Conservation (phyloP, 1,284 basidiomycete genomes). For the Mycosarcoma mackinlayi region DNA sequence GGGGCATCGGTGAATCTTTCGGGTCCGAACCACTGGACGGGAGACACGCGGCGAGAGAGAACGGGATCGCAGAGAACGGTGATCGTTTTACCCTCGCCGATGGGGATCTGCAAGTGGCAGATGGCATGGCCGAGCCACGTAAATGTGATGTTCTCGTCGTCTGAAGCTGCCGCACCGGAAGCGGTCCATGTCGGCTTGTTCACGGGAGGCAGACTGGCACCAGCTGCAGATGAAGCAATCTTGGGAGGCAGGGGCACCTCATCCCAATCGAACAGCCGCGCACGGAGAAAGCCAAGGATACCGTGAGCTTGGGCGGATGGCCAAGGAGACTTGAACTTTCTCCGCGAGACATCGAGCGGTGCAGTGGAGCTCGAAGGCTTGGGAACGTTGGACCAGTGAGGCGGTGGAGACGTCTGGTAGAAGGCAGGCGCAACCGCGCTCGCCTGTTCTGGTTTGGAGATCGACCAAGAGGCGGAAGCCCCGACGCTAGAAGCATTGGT, state of each 20-base stretch:
- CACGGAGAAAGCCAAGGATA: slow-evolving; percentile 45
- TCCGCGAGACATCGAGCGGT: slow-evolving; percentile 9
- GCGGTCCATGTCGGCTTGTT: slow-evolving; percentile 34
- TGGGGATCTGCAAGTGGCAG: slow-evolving; percentile 50
- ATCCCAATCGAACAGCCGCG: slow-evolving; percentile 56
- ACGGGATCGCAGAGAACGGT: slow-evolving; percentile 58
- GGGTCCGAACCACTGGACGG: slow-evolving; percentile 56
- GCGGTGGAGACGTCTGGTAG: slow-evolving; percentile 47
- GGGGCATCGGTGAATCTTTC: slow-evolving; percentile 51
- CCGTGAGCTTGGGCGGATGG: slow-evolving; percentile 28
- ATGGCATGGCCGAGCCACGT: slow-evolving; percentile 60
- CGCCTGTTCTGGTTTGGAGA: slow-evolving; percentile 21
- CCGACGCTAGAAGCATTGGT: slow-evolving; percentile 4
- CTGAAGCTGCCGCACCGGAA: background rate
- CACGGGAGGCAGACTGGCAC: slow-evolving; percentile 32
- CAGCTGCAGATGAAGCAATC: slow-evolving; percentile 10
- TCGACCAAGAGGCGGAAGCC: slow-evolving; percentile 15
- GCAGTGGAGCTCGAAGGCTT: slow-evolving; percentile 9
- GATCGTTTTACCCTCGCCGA: slow-evolving; percentile 22
- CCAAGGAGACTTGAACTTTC: slow-evolving; percentile 55
- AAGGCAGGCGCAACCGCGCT: slow-evolving; percentile 34
- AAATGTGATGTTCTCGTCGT: slow-evolving; percentile 32
- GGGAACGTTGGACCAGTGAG: slow-evolving; percentile 42
- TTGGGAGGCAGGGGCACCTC: slow-evolving; percentile 45
- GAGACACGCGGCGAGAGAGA: slow-evolving; percentile 50